phyloP scores from a whole-genome alignment of 2,329 filamentous ascomycete species.

The Neonectria coccinea region DNA sequence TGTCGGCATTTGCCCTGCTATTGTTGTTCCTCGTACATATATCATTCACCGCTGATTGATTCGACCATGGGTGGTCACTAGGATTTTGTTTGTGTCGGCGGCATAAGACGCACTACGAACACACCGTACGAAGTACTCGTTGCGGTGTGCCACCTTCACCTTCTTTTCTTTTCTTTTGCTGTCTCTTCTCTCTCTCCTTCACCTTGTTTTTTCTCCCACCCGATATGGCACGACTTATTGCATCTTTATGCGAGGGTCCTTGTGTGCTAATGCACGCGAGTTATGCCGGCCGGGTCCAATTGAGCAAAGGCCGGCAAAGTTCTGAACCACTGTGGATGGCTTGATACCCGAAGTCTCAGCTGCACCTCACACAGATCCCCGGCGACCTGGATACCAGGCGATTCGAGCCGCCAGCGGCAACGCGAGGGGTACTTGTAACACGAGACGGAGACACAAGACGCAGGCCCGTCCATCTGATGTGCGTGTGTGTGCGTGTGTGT shows the following conservation, averaged over 20 bases:
- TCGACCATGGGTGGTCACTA: constrained; percentile 19
- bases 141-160: constrained; percentile 10
- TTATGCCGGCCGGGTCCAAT: constrained; percentile 28
- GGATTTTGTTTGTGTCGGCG: constrained; percentile 22
- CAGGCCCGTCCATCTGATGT: constrained; percentile 23
- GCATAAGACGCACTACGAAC: constrained; percentile 19
- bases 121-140: not conserved
- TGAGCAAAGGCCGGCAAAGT: constrained; percentile 23
- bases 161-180: constrained; percentile 24
- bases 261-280: constrained; percentile 31
- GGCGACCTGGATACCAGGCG: constrained; percentile 17
- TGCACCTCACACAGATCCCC: constrained; percentile 28
- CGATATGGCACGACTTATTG: constrained; percentile 35
- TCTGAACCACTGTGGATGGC: constrained; percentile 25
- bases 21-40: constrained; percentile 13
- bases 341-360: constrained; percentile 24
- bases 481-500: constrained; percentile 24
- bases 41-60: constrained; percentile 32
- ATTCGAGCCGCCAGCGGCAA: constrained; percentile 25
- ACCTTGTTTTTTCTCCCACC: constrained; percentile 14
- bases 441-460: constrained; percentile 34
- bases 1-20: constrained; percentile 21
- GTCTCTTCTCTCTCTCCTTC: constrained; percentile 29
- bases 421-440: constrained; percentile 27
- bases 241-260: constrained; percentile 35